phyloP scores from a whole-genome alignment of 495 filamentous ascomycete species.

The Tuber magnatum region DNA sequence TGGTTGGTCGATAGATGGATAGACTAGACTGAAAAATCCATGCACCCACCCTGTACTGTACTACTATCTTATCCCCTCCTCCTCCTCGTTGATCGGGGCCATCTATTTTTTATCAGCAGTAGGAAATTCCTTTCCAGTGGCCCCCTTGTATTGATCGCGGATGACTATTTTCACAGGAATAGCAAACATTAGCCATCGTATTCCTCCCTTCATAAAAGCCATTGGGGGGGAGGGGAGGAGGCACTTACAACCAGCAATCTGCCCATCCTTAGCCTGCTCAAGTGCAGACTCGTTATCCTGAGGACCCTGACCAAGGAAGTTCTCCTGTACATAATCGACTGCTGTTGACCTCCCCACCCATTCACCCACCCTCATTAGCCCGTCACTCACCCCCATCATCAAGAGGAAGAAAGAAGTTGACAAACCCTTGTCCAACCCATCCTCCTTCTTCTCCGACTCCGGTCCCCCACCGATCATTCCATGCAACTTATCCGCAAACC shows the following conservation, averaged over 20 bases:
- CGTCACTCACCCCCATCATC: not conserved
- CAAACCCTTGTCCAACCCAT: constrained; percentile 58
- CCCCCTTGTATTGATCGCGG: constrained; percentile 55
- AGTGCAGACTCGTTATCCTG: constrained; percentile 64
- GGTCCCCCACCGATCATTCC: constrained; percentile 56
- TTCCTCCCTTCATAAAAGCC: not conserved
- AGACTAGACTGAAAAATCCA: not conserved
- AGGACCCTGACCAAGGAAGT: constrained; percentile 55
- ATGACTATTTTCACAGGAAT: constrained; percentile 44
- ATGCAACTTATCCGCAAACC: constrained; percentile 54
- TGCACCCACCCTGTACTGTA: not conserved
- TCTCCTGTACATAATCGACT: constrained; percentile 62
- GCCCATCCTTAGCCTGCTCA: constrained; percentile 70
- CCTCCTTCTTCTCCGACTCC: constrained; percentile 66
- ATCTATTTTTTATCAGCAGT: constrained; percentile 54
- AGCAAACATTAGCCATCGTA: constrained; percentile 27
- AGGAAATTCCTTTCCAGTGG: constrained; percentile 57
- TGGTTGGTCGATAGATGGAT: not conserved
- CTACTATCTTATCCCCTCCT: not conserved
- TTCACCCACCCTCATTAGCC: constrained; percentile 7
- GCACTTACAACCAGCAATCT: constrained; percentile 50
- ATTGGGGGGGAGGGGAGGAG: not conserved
- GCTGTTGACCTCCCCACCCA: constrained; percentile 43
- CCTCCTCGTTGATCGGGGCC: not conserved
- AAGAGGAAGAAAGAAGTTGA: not conserved